Percentiles rank a stretch among this genome's conserved stretches.
phyloP scores from a whole-genome alignment of 441 rosid species.

The Populus trichocarpa region DNA sequence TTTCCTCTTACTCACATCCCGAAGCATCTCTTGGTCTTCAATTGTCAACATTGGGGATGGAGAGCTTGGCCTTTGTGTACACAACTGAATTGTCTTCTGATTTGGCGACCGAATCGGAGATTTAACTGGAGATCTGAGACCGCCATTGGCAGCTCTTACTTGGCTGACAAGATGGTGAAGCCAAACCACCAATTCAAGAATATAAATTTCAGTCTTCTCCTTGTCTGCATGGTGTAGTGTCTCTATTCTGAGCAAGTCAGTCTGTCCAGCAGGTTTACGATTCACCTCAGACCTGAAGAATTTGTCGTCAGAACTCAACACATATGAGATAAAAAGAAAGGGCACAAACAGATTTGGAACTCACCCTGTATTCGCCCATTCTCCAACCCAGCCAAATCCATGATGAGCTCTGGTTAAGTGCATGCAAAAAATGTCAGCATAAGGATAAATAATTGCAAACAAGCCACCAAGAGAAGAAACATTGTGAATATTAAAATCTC shows the following conservation, averaged over 20 bases:
- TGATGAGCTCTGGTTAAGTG: conserved; percentile 74
- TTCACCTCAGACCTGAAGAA: conserved; percentile 63
- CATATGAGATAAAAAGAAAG: neutral
- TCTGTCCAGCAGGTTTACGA: conserved; percentile 64
- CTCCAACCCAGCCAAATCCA: conserved; percentile 99
- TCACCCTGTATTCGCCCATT: conserved; percentile 98
- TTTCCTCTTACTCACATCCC: conserved; percentile 76
- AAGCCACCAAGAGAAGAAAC: neutral
- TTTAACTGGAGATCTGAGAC: conserved; percentile 70
- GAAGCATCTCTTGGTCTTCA: conserved; percentile 94
- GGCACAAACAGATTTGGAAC: conserved; percentile 11
- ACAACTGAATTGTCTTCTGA: conserved; percentile 48
- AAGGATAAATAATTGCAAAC: conserved; percentile 8
- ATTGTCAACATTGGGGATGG: conserved; percentile 49
- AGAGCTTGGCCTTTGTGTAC: conserved; percentile 34
- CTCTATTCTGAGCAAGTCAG: conserved; percentile 77
- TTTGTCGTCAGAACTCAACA: neutral
- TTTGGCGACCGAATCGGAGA: conserved; percentile 81
- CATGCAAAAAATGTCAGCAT: conserved; percentile 17
- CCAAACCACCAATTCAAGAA: conserved; percentile 75
- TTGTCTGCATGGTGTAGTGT: conserved; percentile 93
- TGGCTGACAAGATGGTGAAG: conserved; percentile 25
- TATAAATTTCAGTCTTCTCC: conserved; percentile 73
- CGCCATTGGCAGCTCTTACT: conserved; percentile 53
- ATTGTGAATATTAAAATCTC: neutral